Evolutionary conservation across 2,329 filamentous ascomycete species (phyloP), one percentile per base, ranked within the genome.

Genomic region (Basipetospora chlamydospora): DNA sequence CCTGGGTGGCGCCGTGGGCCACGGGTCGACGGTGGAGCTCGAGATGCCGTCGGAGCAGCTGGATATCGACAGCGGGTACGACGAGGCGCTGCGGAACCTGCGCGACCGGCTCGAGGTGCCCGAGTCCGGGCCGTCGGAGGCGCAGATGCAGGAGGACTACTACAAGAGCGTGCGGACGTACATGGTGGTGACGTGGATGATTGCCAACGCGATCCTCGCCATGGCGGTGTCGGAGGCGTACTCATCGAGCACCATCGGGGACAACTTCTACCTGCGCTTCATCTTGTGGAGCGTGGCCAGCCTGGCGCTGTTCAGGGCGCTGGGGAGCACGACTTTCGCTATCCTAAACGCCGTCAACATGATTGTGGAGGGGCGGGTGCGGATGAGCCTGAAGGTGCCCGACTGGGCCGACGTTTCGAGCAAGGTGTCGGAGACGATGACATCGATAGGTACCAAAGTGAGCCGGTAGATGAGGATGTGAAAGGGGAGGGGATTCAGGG

Each of bases 21-120:
- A 81, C 44, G 66, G 67, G 33, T 71, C 78, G 41, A 84, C 80
- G 0, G 90, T 98, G 48, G 85, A 95, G 56, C 69, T 98, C 5
- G 90, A 98, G 52, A 98, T 98, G 87, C 90, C 92, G 0, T 84
- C 77, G 2, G 92, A 98, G 56, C 90, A 98, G 61, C 77, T 98
- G 23, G 90, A 98, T 56, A 98, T 98, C 54, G 90, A 98, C 60
- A 87, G 79, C 20, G 90, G 88, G 17, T 98, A 98, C 58, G 90
- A 98, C 53, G 88, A 95, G 55, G 90, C 90, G 0, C 75, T 98
- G 18, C 83, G 90, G 43, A 98, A 98, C 56, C 79, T 98, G 5
- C 82, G 90, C 35, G 90, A 98, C 52, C 73, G 90, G 30, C 68
- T 98, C 48, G 86, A 93, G 54, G 88, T 96, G 1, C 66, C 80